Base-by-base conservation (phyloP, 2,329 filamentous ascomycete genomes). In the Colletotrichum incanum region DNA sequence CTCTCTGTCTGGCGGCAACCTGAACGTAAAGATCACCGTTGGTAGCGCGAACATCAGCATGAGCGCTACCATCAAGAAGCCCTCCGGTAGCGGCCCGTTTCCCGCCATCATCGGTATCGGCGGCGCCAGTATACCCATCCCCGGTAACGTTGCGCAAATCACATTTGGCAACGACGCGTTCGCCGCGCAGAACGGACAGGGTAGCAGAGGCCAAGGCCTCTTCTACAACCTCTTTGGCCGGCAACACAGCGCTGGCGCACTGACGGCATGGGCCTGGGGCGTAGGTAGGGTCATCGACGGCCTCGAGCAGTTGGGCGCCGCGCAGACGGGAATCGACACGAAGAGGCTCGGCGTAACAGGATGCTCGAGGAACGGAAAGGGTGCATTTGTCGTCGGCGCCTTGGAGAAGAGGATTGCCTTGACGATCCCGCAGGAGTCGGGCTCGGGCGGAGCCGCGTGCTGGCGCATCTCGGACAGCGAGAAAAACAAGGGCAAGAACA, bases 361-460 rank as follows among this genome's bases (percentile, higher is more conserved):
- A 6, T 92, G 90, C 83, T 91, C 88, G 65, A 87, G 90, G 50
- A 90, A 91, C 80, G 90, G 89, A 67, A 92, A 92, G 81, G 90
- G 90, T 16, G 89, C 90, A 39, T 86, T 92, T 73, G 83, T 91
- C n/a, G 87, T 86, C 5, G 89, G 89, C 20, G 89, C 90, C 2
- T 83, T 91, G 28, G 88, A 89, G 71, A 78, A 83, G 65, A 88
- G 90, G 52, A 89, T 92, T 71, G 88, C 87, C 23, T 84, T 92
- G 43, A 90, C 88, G 18, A 84, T 92, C 45, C 89, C 90, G 0
- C 89, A 92, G 78, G 89, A 92, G 80, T 90, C 88, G 8, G 90
- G 90, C 26, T 87, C 89, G 0, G 90, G 90, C 65, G 90, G 89
- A 50, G 85, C 89, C 26, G 89, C 88, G 20, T 91, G 89, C 82